These are phyloP conservation scores for Lichtheimia hyalospora DNA, from an alignment of 371 early-diverging fungal species.

Conservation along the genomic window DNA sequence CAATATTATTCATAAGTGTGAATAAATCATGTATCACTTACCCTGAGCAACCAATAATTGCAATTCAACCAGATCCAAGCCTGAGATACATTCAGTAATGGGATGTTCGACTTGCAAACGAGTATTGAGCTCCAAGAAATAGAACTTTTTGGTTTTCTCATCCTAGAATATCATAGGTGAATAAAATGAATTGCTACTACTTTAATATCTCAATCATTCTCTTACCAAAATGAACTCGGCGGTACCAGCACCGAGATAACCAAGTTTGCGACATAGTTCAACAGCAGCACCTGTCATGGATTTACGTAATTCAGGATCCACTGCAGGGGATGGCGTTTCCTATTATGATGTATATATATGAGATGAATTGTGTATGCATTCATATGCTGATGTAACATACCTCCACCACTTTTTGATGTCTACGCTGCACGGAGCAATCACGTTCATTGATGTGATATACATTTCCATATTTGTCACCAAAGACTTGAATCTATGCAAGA, in stretches of 20 bases:
- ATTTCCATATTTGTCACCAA: slow-evolving; percentile 81
- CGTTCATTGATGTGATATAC: slow-evolving; percentile 85
- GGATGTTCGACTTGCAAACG: slow-evolving; percentile 95
- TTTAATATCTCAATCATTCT: background rate
- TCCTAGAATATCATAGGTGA: slow-evolving; percentile 17
- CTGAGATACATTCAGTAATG: slow-evolving; percentile 92
- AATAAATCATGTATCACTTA: slow-evolving; percentile 25
- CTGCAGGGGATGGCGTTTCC: slow-evolving; percentile 64
- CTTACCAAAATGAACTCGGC: slow-evolving; percentile 81
- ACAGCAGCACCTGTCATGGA: slow-evolving; percentile 61
- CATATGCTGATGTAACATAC: slow-evolving; percentile 25
- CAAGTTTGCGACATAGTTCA: slow-evolving; percentile 55
- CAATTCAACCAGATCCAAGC: slow-evolving; percentile 92
- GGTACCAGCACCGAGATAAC: slow-evolving; percentile 76
- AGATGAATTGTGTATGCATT: background rate
- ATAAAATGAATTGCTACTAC: too few relatives aligned
- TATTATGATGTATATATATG: slow-evolving; percentile 5
- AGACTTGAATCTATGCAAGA: slow-evolving; percentile 66
- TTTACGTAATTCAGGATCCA: slow-evolving; percentile 46
- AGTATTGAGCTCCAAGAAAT: slow-evolving; percentile 85
- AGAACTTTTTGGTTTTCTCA: slow-evolving; percentile 67
- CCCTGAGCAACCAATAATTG: slow-evolving; percentile 75
- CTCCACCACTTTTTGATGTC: slow-evolving; percentile 88
- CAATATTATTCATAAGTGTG: background rate
- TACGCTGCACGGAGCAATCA: slow-evolving; percentile 87